Base-by-base conservation (phyloP, 352 stramenopile genomes). In the Phytophthora citricola region DNA sequence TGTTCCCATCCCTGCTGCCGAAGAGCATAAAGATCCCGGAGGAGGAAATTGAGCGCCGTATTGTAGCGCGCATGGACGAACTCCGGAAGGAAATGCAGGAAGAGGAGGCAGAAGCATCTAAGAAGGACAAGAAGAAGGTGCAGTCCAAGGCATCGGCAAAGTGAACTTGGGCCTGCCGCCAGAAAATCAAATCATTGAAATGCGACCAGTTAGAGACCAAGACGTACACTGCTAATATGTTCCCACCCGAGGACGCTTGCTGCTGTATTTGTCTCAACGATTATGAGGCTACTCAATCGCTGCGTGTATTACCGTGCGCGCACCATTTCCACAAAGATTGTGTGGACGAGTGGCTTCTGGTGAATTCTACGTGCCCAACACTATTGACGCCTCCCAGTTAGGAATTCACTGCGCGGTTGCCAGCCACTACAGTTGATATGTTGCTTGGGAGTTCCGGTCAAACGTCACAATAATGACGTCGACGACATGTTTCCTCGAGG, bases 241-340 rank as follows among this genome's bases (percentile, higher is more conserved):
- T 93, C 49, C 67, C 82, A 5, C 69, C 80, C 4, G 83, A 97
- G 38, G 93, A 98, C 51, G 85, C 83, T 36, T 96, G 85, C 66
- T 98, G 93, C 79, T 93, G 91, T 67, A 97, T 98, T 64, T 98
- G 92, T 51, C 63, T 97, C 20, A 95, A 93, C 61, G 80, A 97
- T 41, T 98, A 97, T 69, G 85, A 92, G 40, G 11, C 59, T 0
- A 76, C 89, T 20, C 96, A 99, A 73, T 73, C 92, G 11, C 78
- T 99, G 29, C 87, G 96, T 36, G 82, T 98, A 32, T 74, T 99
- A 56, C 95, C 95, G 10, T 99, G 97, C 69, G 64, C 87, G n/a
- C 97, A 99, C 73, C 89, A 97, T 64, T 99, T 99, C 73, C 89
- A 96, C 68, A 91, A 92, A 65, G 87, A 95, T n/a, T 97, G 89